Evolutionary conservation across 2,329 filamentous ascomycete genomes (phyloP), one percentile per base, ranked within the genome.

Genomic region (Fusarium pilosicola): DNA sequence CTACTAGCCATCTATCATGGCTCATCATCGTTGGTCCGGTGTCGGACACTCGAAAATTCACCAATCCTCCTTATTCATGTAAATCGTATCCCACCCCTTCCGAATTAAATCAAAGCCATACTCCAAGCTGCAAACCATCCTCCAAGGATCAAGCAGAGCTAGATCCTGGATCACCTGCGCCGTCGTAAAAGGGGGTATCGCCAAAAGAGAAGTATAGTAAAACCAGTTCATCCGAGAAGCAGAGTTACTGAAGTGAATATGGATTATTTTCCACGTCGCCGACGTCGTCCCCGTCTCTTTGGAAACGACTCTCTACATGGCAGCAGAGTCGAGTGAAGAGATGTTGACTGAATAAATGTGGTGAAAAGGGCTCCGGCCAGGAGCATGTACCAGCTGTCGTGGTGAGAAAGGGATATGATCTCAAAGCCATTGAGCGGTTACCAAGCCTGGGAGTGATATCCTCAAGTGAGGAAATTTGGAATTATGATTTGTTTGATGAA

Each of bases 131-230:
- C 78, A 80, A 80, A 78, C 78, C 77, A 49, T 76, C 73, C 66
- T 65, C 70, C 76, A 65, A 28, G 38, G 55, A 49, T 36, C 59
- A 58, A 54, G 38, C 62, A 41, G 51, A 48, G 42, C 48, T 32
- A 39, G 41, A 55, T 52, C 71, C 55, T 55, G 70, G 64, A 74
- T 69, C 75, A 73, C 76, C 76, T 67, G 55, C 66, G 60, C 63
- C 70, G 54, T 77, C 68, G 66, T 70, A 68, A 73, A 74, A 62
- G 49, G 76, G 80, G 80, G 80, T 82, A 82, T 82, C 80, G 77
- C 78, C 78, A 72, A 76, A 74, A 77, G 76, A 80, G 81, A 71
- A 65, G 76, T 80, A 76, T 80, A 80, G 55, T 59, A 78, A 66
- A 68, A 63, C 73, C 70, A 68, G 57, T 71, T 68, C 75, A 72